Conservation (phyloP, 306 rosid genomes). For the Fragaria nilgerrensis region DNA sequence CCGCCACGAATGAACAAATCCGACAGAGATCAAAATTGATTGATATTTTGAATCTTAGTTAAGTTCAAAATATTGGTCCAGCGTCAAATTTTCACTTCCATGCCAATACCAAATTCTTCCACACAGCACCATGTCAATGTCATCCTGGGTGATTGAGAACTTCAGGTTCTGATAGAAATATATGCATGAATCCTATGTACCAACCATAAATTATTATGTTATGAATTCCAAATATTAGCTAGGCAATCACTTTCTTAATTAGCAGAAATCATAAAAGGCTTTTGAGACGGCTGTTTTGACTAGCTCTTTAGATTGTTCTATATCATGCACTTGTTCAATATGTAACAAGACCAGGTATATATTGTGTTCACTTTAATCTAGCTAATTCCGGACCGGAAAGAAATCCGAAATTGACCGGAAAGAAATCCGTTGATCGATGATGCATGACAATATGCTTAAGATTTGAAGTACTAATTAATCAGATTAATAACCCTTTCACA, state of each 20-base stretch:
- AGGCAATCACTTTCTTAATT: constrained; percentile 20
- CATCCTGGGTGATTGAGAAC: not conserved
- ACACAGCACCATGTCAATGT: not conserved
- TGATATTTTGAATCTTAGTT: not conserved
- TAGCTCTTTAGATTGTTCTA: not conserved
- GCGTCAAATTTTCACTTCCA: constrained; percentile 3
- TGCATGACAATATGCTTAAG: too few relatives aligned
- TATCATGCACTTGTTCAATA: not conserved
- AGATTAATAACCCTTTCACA: too few relatives aligned
- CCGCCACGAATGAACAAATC: not conserved
- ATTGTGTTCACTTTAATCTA: not conserved
- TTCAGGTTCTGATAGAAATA: not conserved
- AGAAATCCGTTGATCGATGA: not conserved
- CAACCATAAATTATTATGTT: not conserved
- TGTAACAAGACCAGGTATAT: not conserved
- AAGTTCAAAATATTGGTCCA: constrained; percentile 6
- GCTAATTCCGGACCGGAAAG: too few relatives aligned
- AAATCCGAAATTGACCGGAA: too few relatives aligned
- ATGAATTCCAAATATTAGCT: not conserved
- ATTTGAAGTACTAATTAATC: too few relatives aligned
- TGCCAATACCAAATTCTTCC: constrained; percentile 3
- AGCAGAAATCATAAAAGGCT: not conserved
- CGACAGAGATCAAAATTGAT: not conserved
- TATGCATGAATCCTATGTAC: not conserved
- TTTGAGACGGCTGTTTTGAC: constrained; percentile 63